phyloP scores from a whole-genome alignment of 106 monocot species.

The Phalaenopsis equestris region DNA sequence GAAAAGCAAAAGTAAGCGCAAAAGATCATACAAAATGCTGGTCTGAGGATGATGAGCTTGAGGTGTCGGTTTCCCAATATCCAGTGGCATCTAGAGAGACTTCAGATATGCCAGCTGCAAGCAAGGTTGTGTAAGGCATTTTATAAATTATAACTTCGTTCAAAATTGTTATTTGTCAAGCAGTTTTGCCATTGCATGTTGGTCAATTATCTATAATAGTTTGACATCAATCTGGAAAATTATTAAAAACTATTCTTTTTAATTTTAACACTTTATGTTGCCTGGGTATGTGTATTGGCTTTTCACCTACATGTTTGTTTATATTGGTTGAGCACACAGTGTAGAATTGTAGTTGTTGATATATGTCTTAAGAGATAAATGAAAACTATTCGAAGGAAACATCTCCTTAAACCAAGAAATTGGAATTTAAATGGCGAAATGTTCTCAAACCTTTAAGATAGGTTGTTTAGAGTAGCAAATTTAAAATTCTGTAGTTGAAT shows the following conservation, averaged over 20 bases:
- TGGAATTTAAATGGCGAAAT: neutral
- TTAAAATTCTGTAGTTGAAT: neutral
- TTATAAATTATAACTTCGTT: neutral
- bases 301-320: neutral
- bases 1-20: conserved; percentile 86
- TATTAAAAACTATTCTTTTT: too few species aligned
- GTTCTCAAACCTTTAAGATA: neutral
- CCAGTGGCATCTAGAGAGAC: conserved; percentile 19
- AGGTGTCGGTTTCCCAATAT: conserved; percentile 22
- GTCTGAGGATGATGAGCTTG: conserved; percentile 75
- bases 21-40: conserved; percentile 71
- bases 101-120: neutral
- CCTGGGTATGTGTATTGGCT: neutral
- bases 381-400: neutral
- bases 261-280: too few species aligned
- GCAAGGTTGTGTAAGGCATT: conserved; percentile 4
- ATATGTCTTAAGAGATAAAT: neutral
- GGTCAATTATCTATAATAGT: neutral
- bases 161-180: neutral
- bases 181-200: neutral
- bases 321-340: neutral
- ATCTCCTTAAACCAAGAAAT: neutral
- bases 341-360: neutral
- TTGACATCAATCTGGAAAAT: neutral
- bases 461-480: neutral